These are phyloP conservation scores for Arthrobotrys iridis DNA, from an alignment of 2,329 filamentous ascomycete species.

Conservation along the genomic window DNA sequence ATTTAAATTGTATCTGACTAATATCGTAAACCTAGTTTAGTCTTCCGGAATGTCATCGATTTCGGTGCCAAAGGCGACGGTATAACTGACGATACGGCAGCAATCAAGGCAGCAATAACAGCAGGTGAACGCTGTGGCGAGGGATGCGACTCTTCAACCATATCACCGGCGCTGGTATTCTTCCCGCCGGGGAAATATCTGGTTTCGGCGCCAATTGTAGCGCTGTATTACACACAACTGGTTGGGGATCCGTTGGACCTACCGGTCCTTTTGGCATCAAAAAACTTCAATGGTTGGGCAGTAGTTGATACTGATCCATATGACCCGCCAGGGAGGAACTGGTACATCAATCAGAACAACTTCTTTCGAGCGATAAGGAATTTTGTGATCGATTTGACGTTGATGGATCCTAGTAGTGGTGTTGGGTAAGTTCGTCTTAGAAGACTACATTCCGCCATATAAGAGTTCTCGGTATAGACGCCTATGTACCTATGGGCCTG, in stretches of 20 bases:
- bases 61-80: slow-evolving; percentile 57
- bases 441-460: not conserved
- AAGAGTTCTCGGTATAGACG: not conserved
- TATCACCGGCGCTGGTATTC: slow-evolving; percentile 84
- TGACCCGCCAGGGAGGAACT: slow-evolving; percentile 77
- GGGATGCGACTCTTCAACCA: slow-evolving; percentile 83
- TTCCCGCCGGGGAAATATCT: slow-evolving; percentile 89
- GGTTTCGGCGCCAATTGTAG: slow-evolving; percentile 80
- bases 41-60: slow-evolving; percentile 50
- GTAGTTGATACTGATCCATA: slow-evolving; percentile 93
- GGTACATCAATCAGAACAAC: slow-evolving; percentile 83
- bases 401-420: slow-evolving; percentile 68
- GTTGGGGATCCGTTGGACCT: slow-evolving; percentile 72
- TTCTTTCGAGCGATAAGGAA: slow-evolving; percentile 86
- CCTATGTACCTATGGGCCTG: slow-evolving; percentile 71
- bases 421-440: slow-evolving; percentile 53
- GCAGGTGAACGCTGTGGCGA: slow-evolving; percentile 79
- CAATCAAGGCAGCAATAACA: slow-evolving; percentile 77
- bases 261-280: slow-evolving; percentile 76
- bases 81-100: slow-evolving; percentile 80
- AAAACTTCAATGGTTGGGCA: slow-evolving; percentile 82
- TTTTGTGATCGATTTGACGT: slow-evolving; percentile 80
- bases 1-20: slow-evolving; percentile 6
- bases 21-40: slow-evolving; percentile 38
- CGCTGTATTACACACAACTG: slow-evolving; percentile 93